These are phyloP conservation scores for Lepiota venenata DNA, from an alignment of 768 basidiomycete species.

Conservation along the genomic window DNA sequence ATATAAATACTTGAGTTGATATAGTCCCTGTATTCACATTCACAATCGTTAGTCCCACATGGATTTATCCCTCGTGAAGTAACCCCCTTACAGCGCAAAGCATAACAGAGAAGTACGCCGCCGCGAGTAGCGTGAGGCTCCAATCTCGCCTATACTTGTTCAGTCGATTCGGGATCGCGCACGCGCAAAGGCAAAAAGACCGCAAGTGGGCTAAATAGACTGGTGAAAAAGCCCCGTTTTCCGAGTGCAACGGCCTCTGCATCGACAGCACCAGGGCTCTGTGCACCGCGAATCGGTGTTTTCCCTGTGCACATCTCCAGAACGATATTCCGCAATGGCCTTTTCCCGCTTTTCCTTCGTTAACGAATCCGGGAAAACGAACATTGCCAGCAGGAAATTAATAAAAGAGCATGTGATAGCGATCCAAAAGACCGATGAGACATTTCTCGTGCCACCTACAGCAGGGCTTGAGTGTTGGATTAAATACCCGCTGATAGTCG, in stretches of 20 bases:
- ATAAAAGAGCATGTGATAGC: slow-evolving; percentile 40
- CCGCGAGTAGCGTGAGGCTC: slow-evolving; percentile 72
- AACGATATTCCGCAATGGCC: slow-evolving; percentile 24
- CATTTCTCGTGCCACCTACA: slow-evolving; percentile 23
- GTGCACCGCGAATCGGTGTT: slow-evolving; percentile 16
- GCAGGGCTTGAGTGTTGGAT: slow-evolving; percentile 32
- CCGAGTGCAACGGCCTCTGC: slow-evolving; percentile 18
- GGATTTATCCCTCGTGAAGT: background rate
- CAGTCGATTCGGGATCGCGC: slow-evolving; percentile 32
- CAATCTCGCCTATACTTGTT: slow-evolving; percentile 59
- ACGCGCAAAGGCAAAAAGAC: slow-evolving; percentile 65
- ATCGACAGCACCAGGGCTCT: slow-evolving; percentile 13
- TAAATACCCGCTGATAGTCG: slow-evolving; percentile 62
- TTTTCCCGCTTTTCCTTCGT: slow-evolving; percentile 36
- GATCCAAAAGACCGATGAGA: slow-evolving; percentile 47
- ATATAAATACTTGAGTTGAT: slow-evolving; percentile 81
- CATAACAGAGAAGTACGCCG: slow-evolving; percentile 57
- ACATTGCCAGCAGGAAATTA: slow-evolving; percentile 60
- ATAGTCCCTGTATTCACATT: slow-evolving; percentile 49
- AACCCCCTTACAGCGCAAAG: slow-evolving; percentile 60
- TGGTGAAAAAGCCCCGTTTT: slow-evolving; percentile 24
- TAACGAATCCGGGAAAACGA: slow-evolving; percentile 69
- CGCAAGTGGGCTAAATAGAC: slow-evolving; percentile 53
- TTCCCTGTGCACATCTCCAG: slow-evolving; percentile 20
- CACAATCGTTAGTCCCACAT: background rate